A percentile compares a stretch with the other conserved stretches of the same genome.
These are phyloP conservation scores for Millerozyma acaciae DNA, from an alignment of 805 yeast genomes.

Conservation along the genomic window DNA sequence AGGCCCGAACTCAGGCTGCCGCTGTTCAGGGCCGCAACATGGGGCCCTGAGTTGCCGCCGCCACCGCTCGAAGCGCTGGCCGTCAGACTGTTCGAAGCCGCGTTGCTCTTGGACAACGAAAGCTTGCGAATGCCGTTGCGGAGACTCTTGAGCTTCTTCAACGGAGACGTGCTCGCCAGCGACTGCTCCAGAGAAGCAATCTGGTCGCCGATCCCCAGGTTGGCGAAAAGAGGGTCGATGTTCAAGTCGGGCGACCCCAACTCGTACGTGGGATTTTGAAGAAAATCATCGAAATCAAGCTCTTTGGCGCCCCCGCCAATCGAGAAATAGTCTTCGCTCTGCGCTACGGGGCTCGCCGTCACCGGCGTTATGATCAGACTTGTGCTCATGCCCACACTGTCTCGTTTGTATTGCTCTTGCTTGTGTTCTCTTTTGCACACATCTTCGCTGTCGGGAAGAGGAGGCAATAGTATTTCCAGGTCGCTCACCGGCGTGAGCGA, in stretches of 20 bases:
- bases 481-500: conserved; percentile 3
- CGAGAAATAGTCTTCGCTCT: neutral
- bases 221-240: conserved; percentile 6
- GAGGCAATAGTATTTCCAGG: conserved; percentile 24
- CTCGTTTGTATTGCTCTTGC: neutral
- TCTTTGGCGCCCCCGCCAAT: neutral
- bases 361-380: conserved; percentile 11
- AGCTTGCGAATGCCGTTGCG: conserved; percentile 33
- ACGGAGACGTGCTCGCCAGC: conserved; percentile 27
- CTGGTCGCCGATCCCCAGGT: conserved; percentile 2
- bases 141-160: conserved; percentile 33
- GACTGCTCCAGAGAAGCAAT: conserved; percentile 4
- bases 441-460: conserved; percentile 22
- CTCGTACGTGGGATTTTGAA: conserved; percentile 11
- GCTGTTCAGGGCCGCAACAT: neutral
- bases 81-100: neutral
- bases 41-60: neutral
- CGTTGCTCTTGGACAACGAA: conserved; percentile 8
- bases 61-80: neutral
- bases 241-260: conserved; percentile 15
- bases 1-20: neutral
- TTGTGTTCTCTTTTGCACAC: neutral
- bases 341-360: conserved; percentile 1
- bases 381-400: conserved; percentile 6
- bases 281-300: neutral